Percentiles rank a stretch among this genome's conserved stretches.
Conservation (phyloP, 257 asterid genomes). For the Fraxinus cuspidata region DNA sequence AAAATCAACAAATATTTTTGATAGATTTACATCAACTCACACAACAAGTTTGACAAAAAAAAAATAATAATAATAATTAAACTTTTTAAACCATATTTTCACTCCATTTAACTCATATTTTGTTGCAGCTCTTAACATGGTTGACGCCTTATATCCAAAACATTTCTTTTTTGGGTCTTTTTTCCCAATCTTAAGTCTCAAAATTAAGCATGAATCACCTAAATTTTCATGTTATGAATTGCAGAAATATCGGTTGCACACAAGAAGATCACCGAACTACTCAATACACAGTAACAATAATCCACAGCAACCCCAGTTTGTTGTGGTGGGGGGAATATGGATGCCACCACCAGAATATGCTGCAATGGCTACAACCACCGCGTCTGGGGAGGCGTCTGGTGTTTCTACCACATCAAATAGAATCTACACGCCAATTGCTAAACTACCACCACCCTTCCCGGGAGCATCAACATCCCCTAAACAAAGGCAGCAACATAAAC, state of each 20-base stretch:
- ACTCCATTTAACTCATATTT: too few relatives aligned
- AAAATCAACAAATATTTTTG: too few relatives aligned
- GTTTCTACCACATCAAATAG: slow-evolving; percentile 44
- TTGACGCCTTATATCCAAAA: background rate
- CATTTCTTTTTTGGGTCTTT: background rate
- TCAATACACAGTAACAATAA: slow-evolving; percentile 43
- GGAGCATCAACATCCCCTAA: slow-evolving; percentile 36
- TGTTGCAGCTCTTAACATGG: background rate
- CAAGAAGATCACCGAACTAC: slow-evolving; percentile 52
- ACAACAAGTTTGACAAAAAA: too few relatives aligned
- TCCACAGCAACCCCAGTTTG: slow-evolving; percentile 54
- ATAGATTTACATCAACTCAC: too few relatives aligned
- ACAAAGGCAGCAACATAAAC: slow-evolving; percentile 19
- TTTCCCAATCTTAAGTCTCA: background rate
- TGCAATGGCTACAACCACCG: slow-evolving; percentile 30
- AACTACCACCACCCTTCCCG: slow-evolving; percentile 45
- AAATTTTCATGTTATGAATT: background rate
- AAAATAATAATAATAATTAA: too few relatives aligned
- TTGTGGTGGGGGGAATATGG: slow-evolving; percentile 80
- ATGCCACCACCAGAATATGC: slow-evolving; percentile 43
- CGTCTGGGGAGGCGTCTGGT: slow-evolving; percentile 51
- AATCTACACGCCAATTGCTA: slow-evolving; percentile 64
- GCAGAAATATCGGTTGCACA: slow-evolving; percentile 74
- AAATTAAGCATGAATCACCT: background rate
- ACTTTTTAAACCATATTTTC: too few relatives aligned